Percentiles rank a stretch among this genome's conserved stretches.
phyloP scores from a whole-genome alignment of 345 rosid genomes.

The Eucalyptus melliodora region DNA sequence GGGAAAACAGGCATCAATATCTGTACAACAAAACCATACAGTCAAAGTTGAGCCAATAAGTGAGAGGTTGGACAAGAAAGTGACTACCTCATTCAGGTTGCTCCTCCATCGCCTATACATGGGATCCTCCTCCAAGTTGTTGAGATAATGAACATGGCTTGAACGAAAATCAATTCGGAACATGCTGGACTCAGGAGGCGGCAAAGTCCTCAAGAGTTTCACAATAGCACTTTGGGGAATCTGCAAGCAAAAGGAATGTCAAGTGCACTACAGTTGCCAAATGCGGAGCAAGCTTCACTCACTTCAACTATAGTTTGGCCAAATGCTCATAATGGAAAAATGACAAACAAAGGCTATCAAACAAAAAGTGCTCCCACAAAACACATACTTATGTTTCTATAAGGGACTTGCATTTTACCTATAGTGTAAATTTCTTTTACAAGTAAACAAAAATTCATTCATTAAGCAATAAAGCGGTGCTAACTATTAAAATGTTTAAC shows the following conservation, averaged over 20 bases:
- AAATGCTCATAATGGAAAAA: background rate
- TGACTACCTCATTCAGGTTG: slow-evolving; percentile 76
- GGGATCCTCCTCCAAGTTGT: slow-evolving; percentile 96
- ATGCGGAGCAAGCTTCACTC: background rate
- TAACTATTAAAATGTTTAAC: background rate
- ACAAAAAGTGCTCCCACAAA: background rate
- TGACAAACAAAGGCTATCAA: background rate
- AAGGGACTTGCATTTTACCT: background rate
- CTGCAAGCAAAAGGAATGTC: slow-evolving; percentile 15
- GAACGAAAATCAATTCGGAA: slow-evolving; percentile 90
- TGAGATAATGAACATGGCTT: slow-evolving; percentile 77
- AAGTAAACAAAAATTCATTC: background rate
- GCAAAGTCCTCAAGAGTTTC: slow-evolving; percentile 54
- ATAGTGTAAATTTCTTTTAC: background rate
- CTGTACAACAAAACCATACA: slow-evolving; percentile 17
- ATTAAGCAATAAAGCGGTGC: background rate
- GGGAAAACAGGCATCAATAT: slow-evolving; percentile 97
- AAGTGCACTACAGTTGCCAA: background rate
- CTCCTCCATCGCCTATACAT: slow-evolving; percentile 93
- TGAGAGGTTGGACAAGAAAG: background rate
- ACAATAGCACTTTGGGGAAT: slow-evolving; percentile 49
- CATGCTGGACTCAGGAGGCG: slow-evolving; percentile 64
- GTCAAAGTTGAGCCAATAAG: background rate
- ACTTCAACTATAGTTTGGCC: background rate
- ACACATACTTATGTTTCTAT: background rate